Evolutionary conservation across 495 filamentous ascomycete genomes (phyloP).

Genomic region (Penicillium roqueforti): DNA sequence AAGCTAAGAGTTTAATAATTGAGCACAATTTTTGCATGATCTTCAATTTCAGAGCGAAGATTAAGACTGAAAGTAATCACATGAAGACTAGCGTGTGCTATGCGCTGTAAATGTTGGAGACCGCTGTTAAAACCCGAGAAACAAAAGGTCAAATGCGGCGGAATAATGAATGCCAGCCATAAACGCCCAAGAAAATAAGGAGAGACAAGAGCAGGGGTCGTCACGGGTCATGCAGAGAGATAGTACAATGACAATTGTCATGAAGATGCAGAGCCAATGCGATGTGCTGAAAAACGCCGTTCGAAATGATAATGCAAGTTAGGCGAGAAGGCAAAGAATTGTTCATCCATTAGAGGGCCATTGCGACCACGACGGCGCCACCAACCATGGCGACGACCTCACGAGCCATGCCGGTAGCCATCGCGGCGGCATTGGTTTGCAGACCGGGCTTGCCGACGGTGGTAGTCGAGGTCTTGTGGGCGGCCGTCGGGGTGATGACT

Average conservation of each 20-base stretch:
- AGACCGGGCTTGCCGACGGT: slow-evolving; percentile 33
- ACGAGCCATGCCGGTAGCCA: slow-evolving; percentile 27
- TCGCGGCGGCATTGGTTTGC: slow-evolving; percentile 39
- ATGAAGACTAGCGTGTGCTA: slow-evolving; percentile 8
- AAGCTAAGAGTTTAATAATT: neutral
- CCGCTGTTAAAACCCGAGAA: neutral
- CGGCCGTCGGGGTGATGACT: slow-evolving; percentile 35
- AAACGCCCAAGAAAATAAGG: slow-evolving; percentile 19
- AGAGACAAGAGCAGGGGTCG: slow-evolving; percentile 19
- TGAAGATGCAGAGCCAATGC: slow-evolving; percentile 13
- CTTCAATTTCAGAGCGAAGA: slow-evolving; percentile 5
- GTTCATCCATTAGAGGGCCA: slow-evolving; percentile 29
- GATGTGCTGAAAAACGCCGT: slow-evolving; percentile 12
- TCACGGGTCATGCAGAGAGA: slow-evolving; percentile 20
- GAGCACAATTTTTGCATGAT: slow-evolving; percentile 4
- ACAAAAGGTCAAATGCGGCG: neutral
- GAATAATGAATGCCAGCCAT: neutral
- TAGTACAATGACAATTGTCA: slow-evolving; percentile 23
- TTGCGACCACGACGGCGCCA: slow-evolving; percentile 38
- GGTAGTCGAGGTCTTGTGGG: slow-evolving; percentile 19
- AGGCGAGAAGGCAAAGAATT: neutral
- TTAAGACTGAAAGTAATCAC: slow-evolving; percentile 10
- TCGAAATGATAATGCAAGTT: slow-evolving; percentile 5
- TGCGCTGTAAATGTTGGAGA: slow-evolving; percentile 7
- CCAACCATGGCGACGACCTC: slow-evolving; percentile 46